Evolutionary conservation across 306 rosid species (phyloP).

Genomic region (Quercus mongolica): DNA sequence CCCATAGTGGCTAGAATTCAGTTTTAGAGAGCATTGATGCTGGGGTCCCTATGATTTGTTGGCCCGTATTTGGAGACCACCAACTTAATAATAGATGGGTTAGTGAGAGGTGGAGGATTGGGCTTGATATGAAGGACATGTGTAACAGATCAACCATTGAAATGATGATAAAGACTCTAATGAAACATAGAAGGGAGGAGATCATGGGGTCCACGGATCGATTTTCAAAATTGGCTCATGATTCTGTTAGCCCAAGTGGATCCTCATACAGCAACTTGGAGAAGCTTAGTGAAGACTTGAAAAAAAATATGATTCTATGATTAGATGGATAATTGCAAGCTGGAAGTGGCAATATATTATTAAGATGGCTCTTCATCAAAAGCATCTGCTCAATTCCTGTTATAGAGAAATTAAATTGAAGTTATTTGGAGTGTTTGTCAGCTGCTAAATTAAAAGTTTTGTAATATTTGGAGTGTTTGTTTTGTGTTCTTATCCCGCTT

Average conservation of each 20-base stretch:
- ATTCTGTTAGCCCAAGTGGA: constrained; percentile 21
- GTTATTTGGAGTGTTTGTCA: no score
- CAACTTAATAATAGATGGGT: constrained; percentile 16
- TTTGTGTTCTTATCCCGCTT: no score
- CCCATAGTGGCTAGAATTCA: constrained; percentile 2
- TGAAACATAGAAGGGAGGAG: constrained; percentile 22
- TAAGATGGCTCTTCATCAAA: no score
- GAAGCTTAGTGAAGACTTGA: constrained; percentile 2
- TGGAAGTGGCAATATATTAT: no score
- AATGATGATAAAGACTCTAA: constrained; percentile 18
- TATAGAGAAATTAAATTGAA: no score
- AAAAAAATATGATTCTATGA: no score
- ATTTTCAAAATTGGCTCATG: constrained; percentile 6
- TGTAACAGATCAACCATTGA: constrained; percentile 19
- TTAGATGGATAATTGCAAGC: no score
- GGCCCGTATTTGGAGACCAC: constrained; percentile 25
- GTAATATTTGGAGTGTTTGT: no score
- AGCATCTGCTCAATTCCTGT: no score
- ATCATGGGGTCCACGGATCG: background rate
- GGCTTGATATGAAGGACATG: constrained; percentile 35
- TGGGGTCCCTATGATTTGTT: background rate
- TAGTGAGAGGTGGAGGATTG: constrained; percentile 28
- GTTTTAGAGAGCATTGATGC: no score
- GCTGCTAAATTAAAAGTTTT: no score
- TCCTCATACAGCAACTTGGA: constrained; percentile 23